phyloP scores from a whole-genome alignment of 2,329 filamentous ascomycete species.

The Colletotrichum gigasporum region DNA sequence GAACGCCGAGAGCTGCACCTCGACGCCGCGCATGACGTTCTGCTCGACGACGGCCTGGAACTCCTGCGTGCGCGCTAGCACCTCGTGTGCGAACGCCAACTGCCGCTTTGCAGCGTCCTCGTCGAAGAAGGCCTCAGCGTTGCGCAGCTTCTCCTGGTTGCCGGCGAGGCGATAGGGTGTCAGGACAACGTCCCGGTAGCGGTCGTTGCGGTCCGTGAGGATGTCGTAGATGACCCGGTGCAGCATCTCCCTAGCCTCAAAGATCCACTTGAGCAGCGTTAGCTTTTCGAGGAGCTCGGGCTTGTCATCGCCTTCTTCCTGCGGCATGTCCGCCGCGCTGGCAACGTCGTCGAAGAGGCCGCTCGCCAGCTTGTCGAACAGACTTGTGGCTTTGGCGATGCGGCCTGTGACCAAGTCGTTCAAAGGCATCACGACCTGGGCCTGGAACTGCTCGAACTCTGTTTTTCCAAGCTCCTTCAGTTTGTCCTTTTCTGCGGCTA shows the following conservation, averaged over 20 bases:
- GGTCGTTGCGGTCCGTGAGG: slow-evolving; percentile 83
- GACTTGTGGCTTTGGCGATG: slow-evolving; percentile 75
- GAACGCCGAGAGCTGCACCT: slow-evolving; percentile 91
- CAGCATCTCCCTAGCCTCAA: slow-evolving; percentile 89
- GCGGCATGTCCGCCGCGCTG: slow-evolving; percentile 80
- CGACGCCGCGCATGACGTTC: slow-evolving; percentile 87
- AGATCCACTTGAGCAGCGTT: slow-evolving; percentile 95
- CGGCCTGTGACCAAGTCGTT: slow-evolving; percentile 82
- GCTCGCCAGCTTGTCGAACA: slow-evolving; percentile 80
- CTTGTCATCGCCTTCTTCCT: slow-evolving; percentile 94
- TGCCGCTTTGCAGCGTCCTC: slow-evolving; percentile 80
- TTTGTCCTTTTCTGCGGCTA: slow-evolving; percentile 73
- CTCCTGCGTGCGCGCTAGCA: slow-evolving; percentile 76
- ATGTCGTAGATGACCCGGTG: slow-evolving; percentile 88
- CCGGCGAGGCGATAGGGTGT: slow-evolving; percentile 80
- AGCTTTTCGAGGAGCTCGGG: slow-evolving; percentile 94
- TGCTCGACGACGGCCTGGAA: slow-evolving; percentile 84
- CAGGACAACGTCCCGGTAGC: slow-evolving; percentile 85
- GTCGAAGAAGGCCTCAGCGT: slow-evolving; percentile 83
- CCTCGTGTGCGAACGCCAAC: slow-evolving; percentile 75
- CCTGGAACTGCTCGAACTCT: slow-evolving; percentile 87
- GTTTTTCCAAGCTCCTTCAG: slow-evolving; percentile 79
- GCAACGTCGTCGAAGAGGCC: slow-evolving; percentile 74
- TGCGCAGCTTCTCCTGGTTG: slow-evolving; percentile 81
- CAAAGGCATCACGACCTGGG: slow-evolving; percentile 82